Base-by-base conservation (phyloP, 2,329 filamentous ascomycete species). In the Phyllosticta citriasiana region DNA sequence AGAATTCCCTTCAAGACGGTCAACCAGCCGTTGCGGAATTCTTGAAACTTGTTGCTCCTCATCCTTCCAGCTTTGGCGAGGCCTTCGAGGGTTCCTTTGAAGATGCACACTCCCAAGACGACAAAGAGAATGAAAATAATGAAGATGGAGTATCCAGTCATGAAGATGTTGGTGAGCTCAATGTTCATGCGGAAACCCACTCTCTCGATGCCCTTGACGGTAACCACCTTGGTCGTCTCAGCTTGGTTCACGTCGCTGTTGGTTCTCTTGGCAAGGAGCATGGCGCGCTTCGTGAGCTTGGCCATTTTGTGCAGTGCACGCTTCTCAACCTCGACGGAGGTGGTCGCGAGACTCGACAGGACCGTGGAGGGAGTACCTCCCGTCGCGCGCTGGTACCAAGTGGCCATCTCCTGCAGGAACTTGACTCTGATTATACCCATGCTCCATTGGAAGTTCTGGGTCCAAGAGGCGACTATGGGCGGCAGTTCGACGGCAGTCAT, bases 381-480 rank as follows among this genome's bases (percentile, higher is more conserved):
- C 2, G 93, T 97, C 2, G 93, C 84, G 64, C 92, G 88, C 77
- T 96, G 92, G 72, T 97, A 97, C 93, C 93, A 97, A 40, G 91
- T 96, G 64, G 90, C 89, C 70, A 96, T 89, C 55, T 80, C 80
- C 77, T 97, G 91, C 77, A 97, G 83, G 73, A 96, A 97, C n/a
- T 80, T 80, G 52, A 97, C 82, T 57, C 84, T 84, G 69, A 97
- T 96, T 68, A 97, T 91, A 68, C 93, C 93, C 90, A 97, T 94
- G 70, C 88, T 95, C 93, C 93, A 97, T 72, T 95, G 89, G 78
- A 97, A 97, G 76, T 97, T 93, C 77, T 97, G 92, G 1, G 92
- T 96, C 93, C 93, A 97, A 0, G 92, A 83, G 69, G 89, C 83
- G 59, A 96, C 93, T 64, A 96, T 89, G 0, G 93, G 93, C 9